Conservation (phyloP, 176 grass and related monocot species). For the Elymus sibiricus region DNA sequence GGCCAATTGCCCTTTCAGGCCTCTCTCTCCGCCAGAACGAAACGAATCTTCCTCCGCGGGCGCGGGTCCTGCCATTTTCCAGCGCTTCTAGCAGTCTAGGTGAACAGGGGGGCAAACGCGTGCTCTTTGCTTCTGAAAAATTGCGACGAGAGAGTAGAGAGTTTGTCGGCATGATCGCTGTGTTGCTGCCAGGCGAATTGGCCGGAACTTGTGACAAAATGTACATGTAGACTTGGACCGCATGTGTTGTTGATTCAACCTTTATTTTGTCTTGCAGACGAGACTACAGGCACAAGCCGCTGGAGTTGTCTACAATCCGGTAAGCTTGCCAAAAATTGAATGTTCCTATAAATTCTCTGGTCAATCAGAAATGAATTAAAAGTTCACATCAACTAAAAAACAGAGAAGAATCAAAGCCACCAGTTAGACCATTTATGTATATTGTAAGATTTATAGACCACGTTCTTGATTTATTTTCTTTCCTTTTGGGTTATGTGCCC, state of each 20-base stretch:
- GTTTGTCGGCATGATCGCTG: background rate
- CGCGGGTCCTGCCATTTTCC: background rate
- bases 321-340: slow-evolving; percentile 2
- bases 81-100: background rate
- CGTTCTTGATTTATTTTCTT: no score
- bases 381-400: background rate
- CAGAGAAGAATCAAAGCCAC: background rate
- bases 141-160: background rate
- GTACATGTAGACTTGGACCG: no score
- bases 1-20: background rate
- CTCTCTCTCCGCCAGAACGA: background rate
- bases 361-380: background rate
- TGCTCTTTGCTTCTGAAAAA: background rate
- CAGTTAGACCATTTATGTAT: background rate
- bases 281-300: slow-evolving; percentile 95
- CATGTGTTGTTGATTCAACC: background rate
- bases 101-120: background rate
- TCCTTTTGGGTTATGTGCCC: no score
- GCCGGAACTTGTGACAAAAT: background rate
- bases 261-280: slow-evolving; percentile 48
- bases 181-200: background rate
- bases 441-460: background rate
- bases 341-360: background rate
- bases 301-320: slow-evolving; percentile 76
- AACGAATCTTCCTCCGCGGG: background rate